Evolutionary conservation across 2,329 filamentous ascomycete genomes (phyloP), one percentile per base, ranked within the genome.

Genomic region (Ceratocystis eucalypticola): DNA sequence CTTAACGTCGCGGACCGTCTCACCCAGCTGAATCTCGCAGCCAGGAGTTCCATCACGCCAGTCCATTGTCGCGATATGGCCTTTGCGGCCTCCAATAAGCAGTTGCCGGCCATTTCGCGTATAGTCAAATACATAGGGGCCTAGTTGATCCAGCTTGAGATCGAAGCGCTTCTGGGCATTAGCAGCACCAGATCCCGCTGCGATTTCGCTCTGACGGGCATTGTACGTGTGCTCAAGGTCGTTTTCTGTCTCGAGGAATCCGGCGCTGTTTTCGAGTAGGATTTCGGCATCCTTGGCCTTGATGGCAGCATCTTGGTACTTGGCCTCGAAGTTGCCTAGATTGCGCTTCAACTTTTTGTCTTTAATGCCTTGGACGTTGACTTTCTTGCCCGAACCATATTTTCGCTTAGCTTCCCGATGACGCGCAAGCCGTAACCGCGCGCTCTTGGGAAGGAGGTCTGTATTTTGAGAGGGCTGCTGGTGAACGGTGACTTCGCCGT

Each of bases 281-380:
- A 99, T 94, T 77, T 99, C 94, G 25, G 93, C 91, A 80, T 96
- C 93, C 76, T 96, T 96, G 17, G 94, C 91, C 75, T 89, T 87
- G 45, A 95, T 76, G 0, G 88, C 80, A 0, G 93, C 93, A 71
- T 88, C 83, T 72, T 91, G 84, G 76, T 91, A 93, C 75, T 94
- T 94, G 68, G 79, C 79, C 74, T 99, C 94, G 59, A 96, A 81
- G 1, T 80, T 80, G 73, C 86, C 87, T 62, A 99, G 78, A 70
- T 90, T 96, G 12, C 85, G 83, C 62, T 91, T 87, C 69, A 97
- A 77, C 75, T 97, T 99, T 81, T 89, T 95, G 80, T 97, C 91
- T 72, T 86, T 88, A 72, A 96, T 84, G 7, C 79, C 80, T 72
- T 87, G 88, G 59, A 87, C 81, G 67, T 87, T 82, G 71, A 96